Conservation (phyloP, 2,329 filamentous ascomycete species). For the Hypoxylon sp. region DNA sequence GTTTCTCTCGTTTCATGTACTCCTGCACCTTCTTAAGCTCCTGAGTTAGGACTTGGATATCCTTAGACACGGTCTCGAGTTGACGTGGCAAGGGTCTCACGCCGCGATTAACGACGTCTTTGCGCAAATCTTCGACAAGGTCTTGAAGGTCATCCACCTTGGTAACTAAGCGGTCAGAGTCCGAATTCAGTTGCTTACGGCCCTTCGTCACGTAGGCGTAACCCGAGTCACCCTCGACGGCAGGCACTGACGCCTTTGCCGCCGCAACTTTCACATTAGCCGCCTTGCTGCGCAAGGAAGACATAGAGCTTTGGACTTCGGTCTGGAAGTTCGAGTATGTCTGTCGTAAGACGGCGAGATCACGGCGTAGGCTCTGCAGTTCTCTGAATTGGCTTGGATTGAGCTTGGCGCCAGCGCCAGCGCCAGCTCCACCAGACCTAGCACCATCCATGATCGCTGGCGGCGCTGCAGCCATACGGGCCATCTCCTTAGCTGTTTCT, state of each 20-base stretch:
- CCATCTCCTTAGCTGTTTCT: conserved; percentile 89
- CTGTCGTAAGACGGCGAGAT: conserved; percentile 91
- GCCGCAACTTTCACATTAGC: conserved; percentile 82
- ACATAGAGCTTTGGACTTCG: conserved; percentile 90
- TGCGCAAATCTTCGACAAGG: conserved; percentile 93
- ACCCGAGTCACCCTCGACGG: conserved; percentile 81
- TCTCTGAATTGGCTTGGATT: conserved; percentile 77
- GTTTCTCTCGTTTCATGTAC: conserved; percentile 90
- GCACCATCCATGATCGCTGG: conserved; percentile 65
- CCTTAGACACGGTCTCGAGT: conserved; percentile 88
- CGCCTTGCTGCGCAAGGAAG: conserved; percentile 83
- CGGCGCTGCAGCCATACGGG: conserved; percentile 65
- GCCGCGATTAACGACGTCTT: conserved; percentile 93
- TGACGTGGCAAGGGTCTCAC: conserved; percentile 92
- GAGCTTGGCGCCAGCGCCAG: conserved; percentile 56
- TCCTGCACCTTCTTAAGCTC: conserved; percentile 96
- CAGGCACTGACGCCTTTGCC: conserved; percentile 76
- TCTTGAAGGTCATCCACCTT: conserved; percentile 98
- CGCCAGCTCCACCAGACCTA: conserved; percentile 52
- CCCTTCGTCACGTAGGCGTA: conserved; percentile 86
- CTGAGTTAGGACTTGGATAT: conserved; percentile 82
- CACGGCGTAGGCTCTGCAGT: conserved; percentile 83
- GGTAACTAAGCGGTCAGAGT: conserved; percentile 90
- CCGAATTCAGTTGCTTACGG: conserved; percentile 86
- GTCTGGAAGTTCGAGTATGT: conserved; percentile 93